A percentile compares a stretch with the other conserved stretches of the same genome.
These are phyloP conservation scores for Neofusicoccum kwambonambiense DNA, from an alignment of 2,329 filamentous ascomycete species.

Conservation along the genomic window DNA sequence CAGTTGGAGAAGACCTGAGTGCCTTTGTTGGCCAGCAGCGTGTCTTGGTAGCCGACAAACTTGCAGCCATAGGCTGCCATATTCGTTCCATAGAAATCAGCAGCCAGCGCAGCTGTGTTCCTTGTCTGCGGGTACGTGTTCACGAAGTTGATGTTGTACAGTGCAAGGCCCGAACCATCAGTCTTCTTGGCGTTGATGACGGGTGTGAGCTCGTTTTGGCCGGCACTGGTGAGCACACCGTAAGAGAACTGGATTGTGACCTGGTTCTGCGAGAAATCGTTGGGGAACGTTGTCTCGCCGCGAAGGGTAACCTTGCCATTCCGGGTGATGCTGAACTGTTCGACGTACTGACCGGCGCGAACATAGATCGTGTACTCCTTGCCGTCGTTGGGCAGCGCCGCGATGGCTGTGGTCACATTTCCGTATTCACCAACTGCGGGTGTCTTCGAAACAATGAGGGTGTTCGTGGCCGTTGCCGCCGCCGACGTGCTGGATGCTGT, in stretches of 20 bases:
- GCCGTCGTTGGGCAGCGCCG: conserved; percentile 44
- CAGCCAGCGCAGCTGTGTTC: conserved; percentile 52
- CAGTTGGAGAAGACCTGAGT: conserved; percentile 46
- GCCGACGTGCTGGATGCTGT: conserved; percentile 22
- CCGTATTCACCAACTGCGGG: conserved; percentile 38
- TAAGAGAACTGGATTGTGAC: conserved; percentile 52
- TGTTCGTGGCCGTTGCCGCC: conserved; percentile 31
- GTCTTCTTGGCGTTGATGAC: conserved; percentile 44
- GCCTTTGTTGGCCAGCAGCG: conserved; percentile 42
- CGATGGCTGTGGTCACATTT: conserved; percentile 45
- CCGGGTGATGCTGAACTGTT: conserved; percentile 42
- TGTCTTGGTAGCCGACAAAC: conserved; percentile 57
- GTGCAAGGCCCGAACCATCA: conserved; percentile 49
- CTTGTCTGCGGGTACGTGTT: conserved; percentile 36
- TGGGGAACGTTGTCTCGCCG: conserved; percentile 55
- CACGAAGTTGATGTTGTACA: conserved; percentile 60
- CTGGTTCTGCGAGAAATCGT: conserved; percentile 52
- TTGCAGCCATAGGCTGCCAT: conserved; percentile 57
- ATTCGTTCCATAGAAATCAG: conserved; percentile 39
- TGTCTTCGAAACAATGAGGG: conserved; percentile 31
- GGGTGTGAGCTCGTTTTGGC: conserved; percentile 40
- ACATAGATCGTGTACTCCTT: conserved; percentile 57
- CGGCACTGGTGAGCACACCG: conserved; percentile 34
- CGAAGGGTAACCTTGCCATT: conserved; percentile 56
- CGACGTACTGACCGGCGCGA: conserved; percentile 54